These are phyloP conservation scores for Fraxinus xanthoxyloides DNA, from an alignment of 305 asterid species.

Conservation along the genomic window DNA sequence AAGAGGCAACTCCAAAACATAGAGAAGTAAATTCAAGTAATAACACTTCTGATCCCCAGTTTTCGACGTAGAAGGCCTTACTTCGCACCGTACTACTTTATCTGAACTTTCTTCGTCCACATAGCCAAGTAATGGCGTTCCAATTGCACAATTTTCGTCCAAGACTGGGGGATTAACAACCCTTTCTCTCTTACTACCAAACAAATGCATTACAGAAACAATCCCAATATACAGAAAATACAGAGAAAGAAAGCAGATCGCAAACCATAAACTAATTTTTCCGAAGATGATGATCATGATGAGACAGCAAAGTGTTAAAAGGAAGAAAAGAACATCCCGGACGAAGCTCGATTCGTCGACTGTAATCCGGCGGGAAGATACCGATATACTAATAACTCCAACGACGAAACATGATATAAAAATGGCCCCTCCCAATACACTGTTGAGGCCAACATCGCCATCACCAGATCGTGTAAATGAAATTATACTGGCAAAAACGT, in stretches of 20 bases:
- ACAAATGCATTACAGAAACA: conserved; percentile 57
- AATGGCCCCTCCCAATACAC: conserved; percentile 78
- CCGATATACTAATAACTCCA: conserved; percentile 49
- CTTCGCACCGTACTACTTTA: neutral
- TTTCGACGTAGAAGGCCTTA: neutral
- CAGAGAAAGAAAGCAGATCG: conserved; percentile 43
- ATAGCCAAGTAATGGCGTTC: conserved; percentile 41
- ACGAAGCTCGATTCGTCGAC: conserved; percentile 58
- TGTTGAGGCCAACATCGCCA: conserved; percentile 61
- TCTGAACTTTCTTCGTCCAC: conserved; percentile 44
- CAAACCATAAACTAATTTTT: conserved; percentile 45
- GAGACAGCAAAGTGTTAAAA: conserved; percentile 51
- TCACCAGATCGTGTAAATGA: conserved; percentile 53
- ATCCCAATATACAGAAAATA: conserved; percentile 52
- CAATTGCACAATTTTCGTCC: conserved; percentile 22
- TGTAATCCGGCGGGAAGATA: conserved; percentile 27
- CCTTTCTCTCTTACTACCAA: conserved; percentile 16
- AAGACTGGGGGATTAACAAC: neutral
- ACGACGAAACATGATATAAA: conserved; percentile 71
- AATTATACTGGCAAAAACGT: conserved; percentile 62
- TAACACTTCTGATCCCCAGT: neutral
- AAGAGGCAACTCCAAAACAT: conserved; percentile 51
- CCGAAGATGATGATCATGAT: conserved; percentile 42
- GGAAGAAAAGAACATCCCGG: conserved; percentile 67
- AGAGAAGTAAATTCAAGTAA: conserved; percentile 17